Evolutionary conservation across 2,329 filamentous ascomycete genomes (phyloP).

Genomic region (Phialocephala subalpina): DNA sequence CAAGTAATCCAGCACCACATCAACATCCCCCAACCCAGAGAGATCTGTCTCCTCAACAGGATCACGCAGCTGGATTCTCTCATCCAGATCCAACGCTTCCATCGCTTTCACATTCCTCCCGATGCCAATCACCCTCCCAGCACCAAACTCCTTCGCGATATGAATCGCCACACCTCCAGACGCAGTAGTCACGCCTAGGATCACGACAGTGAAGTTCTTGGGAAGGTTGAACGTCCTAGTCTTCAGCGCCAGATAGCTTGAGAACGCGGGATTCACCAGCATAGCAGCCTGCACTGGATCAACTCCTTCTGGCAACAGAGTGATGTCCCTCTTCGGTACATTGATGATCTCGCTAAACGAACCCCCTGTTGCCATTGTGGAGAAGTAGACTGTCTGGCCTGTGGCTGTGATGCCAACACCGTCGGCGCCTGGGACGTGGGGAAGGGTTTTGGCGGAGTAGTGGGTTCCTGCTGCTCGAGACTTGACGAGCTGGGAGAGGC

Average conservation of each 20-base stretch:
- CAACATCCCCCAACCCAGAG: constrained; percentile 52
- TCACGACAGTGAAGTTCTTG: constrained; percentile 55
- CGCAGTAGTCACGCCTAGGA: constrained; percentile 61
- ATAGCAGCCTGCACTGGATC: constrained; percentile 60
- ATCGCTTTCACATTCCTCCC: constrained; percentile 56
- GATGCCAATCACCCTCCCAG: constrained; percentile 58
- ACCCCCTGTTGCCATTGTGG: constrained; percentile 49
- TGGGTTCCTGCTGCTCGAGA: constrained; percentile 61
- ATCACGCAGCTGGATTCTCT: constrained; percentile 50
- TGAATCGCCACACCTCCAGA: constrained; percentile 59
- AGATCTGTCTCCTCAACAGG: constrained; percentile 55
- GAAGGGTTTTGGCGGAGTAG: constrained; percentile 57
- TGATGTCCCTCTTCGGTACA: constrained; percentile 49
- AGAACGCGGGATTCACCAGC: constrained; percentile 62
- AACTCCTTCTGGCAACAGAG: constrained; percentile 52
- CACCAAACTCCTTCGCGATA: constrained; percentile 57
- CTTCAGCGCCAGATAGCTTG: constrained; percentile 64
- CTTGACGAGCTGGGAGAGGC: constrained; percentile 62
- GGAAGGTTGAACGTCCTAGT: constrained; percentile 51
- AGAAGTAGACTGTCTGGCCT: constrained; percentile 59
- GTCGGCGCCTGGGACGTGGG: constrained; percentile 61
- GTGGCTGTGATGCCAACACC: constrained; percentile 57
- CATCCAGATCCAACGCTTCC: constrained; percentile 54
- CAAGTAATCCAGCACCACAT: constrained; percentile 65
- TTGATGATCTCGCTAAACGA: constrained; percentile 58